Evolutionary conservation across 768 basidiomycete species (phyloP).

Genomic region (Tulasnella sp.): DNA sequence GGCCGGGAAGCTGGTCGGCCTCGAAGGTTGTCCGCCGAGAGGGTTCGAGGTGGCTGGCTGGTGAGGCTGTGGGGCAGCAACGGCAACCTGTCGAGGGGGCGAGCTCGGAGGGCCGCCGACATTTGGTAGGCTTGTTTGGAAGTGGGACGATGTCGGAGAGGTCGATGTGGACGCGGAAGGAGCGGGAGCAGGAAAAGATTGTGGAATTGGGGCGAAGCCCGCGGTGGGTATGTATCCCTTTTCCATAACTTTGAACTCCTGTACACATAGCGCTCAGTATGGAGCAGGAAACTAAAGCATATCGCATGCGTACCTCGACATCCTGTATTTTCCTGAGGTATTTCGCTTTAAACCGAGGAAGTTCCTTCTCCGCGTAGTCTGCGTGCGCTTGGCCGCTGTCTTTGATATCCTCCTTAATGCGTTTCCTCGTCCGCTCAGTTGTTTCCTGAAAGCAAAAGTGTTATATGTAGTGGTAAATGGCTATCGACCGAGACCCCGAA

Average conservation of each 20-base stretch:
- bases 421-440: slow-evolving; percentile 88
- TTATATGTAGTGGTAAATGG: background rate
- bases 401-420: slow-evolving; percentile 89
- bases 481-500: slow-evolving; percentile 39
- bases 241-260: slow-evolving; percentile 68
- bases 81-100: slow-evolving; percentile 47
- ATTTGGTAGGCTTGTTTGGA: slow-evolving; percentile 7
- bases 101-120: slow-evolving; percentile 38
- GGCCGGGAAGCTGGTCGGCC: slow-evolving; percentile 10
- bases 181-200: slow-evolving; percentile 36
- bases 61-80: slow-evolving; percentile 44
- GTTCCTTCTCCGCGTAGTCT: slow-evolving; percentile 76
- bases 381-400: slow-evolving; percentile 73
- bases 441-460: slow-evolving; percentile 60
- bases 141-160: slow-evolving; percentile 35
- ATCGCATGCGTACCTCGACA: slow-evolving; percentile 64
- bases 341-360: slow-evolving; percentile 77
- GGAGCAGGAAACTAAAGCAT: background rate
- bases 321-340: slow-evolving; percentile 87
- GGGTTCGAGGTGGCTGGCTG: background rate
- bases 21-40: background rate
- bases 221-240: slow-evolving; percentile 42
- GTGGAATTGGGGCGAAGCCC: slow-evolving; percentile 28
- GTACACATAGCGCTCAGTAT: slow-evolving; percentile 12
- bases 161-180: slow-evolving; percentile 3